Percentiles rank a stretch among this genome's conserved stretches.
These are phyloP conservation scores for Flueggea neowawraea DNA, from an alignment of 441 rosid genomes.

Conservation along the genomic window DNA sequence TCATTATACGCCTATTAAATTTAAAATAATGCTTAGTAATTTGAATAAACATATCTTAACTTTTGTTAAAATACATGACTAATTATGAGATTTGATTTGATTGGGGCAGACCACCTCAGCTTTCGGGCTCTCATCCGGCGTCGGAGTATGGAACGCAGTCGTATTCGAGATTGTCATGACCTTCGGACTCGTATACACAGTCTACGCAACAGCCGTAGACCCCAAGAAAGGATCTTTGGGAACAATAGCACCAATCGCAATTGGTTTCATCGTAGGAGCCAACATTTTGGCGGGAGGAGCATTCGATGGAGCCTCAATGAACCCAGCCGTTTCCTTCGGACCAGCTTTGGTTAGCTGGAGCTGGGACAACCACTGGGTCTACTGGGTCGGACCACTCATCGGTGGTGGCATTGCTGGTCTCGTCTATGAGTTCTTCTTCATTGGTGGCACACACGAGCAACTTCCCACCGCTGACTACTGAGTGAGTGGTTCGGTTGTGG, in stretches of 20 bases:
- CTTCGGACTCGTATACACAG: slow-evolving; percentile 79
- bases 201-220: slow-evolving; percentile 84
- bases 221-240: slow-evolving; percentile 79
- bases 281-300: slow-evolving; percentile 88
- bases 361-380: slow-evolving; percentile 87
- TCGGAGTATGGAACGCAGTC: slow-evolving; percentile 65
- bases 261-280: slow-evolving; percentile 90
- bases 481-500: slow-evolving; percentile 1
- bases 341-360: slow-evolving; percentile 92
- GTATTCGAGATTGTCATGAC: slow-evolving; percentile 95
- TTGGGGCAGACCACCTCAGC: slow-evolving; percentile 45
- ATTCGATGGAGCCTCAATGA: slow-evolving; percentile 92
- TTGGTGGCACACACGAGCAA: slow-evolving; percentile 47
- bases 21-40: no score
- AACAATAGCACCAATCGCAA: slow-evolving; percentile 71
- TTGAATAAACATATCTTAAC: no score
- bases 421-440: slow-evolving; percentile 66
- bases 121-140: slow-evolving; percentile 64
- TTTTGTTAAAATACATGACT: no score
- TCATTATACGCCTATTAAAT: no score
- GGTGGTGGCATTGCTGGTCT: slow-evolving; percentile 83
- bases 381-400: slow-evolving; percentile 83
- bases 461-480: slow-evolving; percentile 68
- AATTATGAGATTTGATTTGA: no score
- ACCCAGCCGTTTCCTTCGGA: slow-evolving; percentile 90